phyloP scores from a whole-genome alignment of 2,329 filamentous ascomycete species.

The Colletotrichum endophyticum region DNA sequence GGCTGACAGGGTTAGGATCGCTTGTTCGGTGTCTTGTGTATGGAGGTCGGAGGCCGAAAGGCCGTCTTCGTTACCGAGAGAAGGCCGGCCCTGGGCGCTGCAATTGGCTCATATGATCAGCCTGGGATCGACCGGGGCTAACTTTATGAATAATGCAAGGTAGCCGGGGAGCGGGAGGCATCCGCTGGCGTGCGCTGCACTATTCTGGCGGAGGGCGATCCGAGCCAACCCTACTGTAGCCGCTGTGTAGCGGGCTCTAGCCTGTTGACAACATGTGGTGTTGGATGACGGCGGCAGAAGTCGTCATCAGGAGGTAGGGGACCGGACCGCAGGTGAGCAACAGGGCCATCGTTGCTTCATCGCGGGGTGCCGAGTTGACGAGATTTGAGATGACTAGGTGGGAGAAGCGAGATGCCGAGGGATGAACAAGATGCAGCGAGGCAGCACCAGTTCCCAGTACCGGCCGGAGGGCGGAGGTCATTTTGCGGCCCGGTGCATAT shows the following conservation, averaged over 20 bases:
- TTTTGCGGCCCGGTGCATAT: neutral
- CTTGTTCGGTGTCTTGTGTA: neutral
- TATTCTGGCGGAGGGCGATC: slow-evolving; percentile 12
- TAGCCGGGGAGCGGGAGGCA: slow-evolving; percentile 3
- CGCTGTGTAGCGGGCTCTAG: neutral
- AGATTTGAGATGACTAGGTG: neutral
- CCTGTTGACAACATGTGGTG: neutral
- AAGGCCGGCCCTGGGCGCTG: neutral
- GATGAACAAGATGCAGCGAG: neutral
- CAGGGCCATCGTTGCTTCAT: neutral
- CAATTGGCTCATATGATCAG: neutral
- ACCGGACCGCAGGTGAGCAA: neutral
- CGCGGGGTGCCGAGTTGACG: neutral
- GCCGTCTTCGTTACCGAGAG: slow-evolving; percentile 15
- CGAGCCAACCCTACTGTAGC: slow-evolving; percentile 6
- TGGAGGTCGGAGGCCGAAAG: slow-evolving; percentile 19
- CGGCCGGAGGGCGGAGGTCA: neutral
- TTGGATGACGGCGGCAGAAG: neutral
- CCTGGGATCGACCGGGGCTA: slow-evolving; percentile 1
- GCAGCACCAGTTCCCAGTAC: neutral
- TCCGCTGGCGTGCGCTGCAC: neutral
- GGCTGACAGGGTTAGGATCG: neutral
- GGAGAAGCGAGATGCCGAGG: neutral
- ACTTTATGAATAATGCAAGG: slow-evolving; percentile 10
- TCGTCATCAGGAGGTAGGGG: neutral